These are phyloP conservation scores for Vicia sativa DNA, from an alignment of 306 rosid species.

Conservation along the genomic window DNA sequence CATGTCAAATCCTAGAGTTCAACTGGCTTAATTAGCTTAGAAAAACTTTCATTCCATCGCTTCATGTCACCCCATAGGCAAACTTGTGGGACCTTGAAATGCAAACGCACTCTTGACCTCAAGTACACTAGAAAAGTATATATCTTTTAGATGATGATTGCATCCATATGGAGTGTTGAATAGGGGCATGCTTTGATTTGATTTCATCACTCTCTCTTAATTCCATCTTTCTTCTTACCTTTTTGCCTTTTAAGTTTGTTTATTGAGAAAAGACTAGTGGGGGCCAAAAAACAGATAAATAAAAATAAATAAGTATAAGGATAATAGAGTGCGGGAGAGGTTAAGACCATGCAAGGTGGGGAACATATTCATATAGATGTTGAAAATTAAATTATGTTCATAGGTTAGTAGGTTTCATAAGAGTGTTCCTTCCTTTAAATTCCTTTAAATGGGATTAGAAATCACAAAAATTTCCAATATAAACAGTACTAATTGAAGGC, in stretches of 20 bases:
- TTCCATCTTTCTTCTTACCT: constrained; percentile 45
- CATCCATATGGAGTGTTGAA: constrained; percentile 56
- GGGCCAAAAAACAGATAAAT: constrained; percentile 38
- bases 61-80: constrained; percentile 61
- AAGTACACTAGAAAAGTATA: constrained; percentile 55
- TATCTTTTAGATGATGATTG: constrained; percentile 86
- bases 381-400: constrained; percentile 63
- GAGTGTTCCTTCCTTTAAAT: constrained; percentile 57
- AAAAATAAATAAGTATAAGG: constrained; percentile 33
- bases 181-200: constrained; percentile 54
- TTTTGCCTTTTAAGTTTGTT: constrained; percentile 47
- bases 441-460: constrained; percentile 51
- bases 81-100: constrained; percentile 57
- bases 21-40: constrained; percentile 53
- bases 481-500: constrained; percentile 48
- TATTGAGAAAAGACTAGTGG: constrained; percentile 38
- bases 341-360: constrained; percentile 91
- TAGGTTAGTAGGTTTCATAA: constrained; percentile 58
- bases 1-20: constrained; percentile 68
- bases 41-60: constrained; percentile 83
- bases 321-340: constrained; percentile 34
- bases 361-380: constrained; percentile 81
- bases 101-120: constrained; percentile 77
- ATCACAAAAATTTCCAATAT: constrained; percentile 56
- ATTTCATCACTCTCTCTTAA: constrained; percentile 44